Percentiles rank a stretch among this genome's conserved stretches.
Evolutionary conservation across 148 eudicot species (phyloP).

Genomic region (Rhododendron henanense): DNA sequence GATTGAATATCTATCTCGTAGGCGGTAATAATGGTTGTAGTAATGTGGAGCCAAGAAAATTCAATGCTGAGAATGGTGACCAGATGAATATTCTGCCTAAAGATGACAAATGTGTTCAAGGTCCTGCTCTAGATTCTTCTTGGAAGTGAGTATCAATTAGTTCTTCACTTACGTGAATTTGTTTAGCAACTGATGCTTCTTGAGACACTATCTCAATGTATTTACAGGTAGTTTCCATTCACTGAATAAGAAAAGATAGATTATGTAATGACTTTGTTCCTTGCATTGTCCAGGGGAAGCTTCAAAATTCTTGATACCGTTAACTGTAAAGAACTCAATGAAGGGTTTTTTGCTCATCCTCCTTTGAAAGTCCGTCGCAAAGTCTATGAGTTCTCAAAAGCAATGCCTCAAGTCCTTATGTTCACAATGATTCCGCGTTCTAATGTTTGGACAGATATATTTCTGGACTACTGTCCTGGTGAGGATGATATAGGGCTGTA

Average conservation of each 20-base stretch:
- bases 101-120: constrained; percentile 27
- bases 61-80: constrained; percentile 15
- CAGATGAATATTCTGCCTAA: not conserved
- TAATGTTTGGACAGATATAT: constrained; percentile 34
- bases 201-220: not conserved
- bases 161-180: not conserved
- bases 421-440: constrained; percentile 38
- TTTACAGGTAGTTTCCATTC: not conserved
- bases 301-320: constrained; percentile 30
- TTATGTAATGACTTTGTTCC: not conserved
- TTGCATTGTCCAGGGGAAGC: constrained; percentile 51
- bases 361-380: constrained; percentile 41
- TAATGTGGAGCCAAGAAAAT: constrained; percentile 6
- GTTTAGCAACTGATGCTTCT: not conserved
- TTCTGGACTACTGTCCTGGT: constrained; percentile 41
- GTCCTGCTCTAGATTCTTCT: constrained; percentile 40
- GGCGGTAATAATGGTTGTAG: constrained; percentile 12
- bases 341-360: constrained; percentile 52
- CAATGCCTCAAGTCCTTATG: constrained; percentile 49
- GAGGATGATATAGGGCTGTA: constrained; percentile 62
- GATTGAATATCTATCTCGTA: not conserved
- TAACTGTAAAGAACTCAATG: constrained; percentile 4
- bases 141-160: constrained; percentile 58
- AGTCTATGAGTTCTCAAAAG: constrained; percentile 36
- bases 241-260: not conserved